Evolutionary conservation across 352 stramenopile species (phyloP).

Genomic region (Phytophthora pinifolia): DNA sequence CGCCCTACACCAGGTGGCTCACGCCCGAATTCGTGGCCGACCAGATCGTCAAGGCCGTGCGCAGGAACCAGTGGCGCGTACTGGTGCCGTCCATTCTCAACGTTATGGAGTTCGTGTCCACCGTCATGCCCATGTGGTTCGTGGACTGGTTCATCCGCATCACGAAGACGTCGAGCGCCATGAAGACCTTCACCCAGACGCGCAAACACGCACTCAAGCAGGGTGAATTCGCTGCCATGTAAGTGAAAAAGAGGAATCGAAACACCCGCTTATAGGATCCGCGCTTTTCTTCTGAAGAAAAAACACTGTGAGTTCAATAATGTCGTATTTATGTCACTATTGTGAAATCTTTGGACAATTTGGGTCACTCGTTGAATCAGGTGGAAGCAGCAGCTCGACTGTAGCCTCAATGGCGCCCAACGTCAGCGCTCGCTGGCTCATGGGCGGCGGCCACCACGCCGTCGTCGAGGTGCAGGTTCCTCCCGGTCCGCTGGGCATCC

Average conservation of each 20-base stretch:
- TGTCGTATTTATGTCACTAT: too few species aligned
- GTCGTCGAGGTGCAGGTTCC: conserved; percentile 49
- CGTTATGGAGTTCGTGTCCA: conserved; percentile 35
- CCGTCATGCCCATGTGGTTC: conserved; percentile 42
- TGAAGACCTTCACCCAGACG: conserved; percentile 56
- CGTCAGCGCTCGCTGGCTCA: conserved; percentile 16
- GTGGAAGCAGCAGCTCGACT: too few species aligned
- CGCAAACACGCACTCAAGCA: conserved; percentile 40
- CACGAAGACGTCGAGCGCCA: conserved; percentile 38
- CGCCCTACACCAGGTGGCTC: conserved; percentile 41
- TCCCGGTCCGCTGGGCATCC: conserved; percentile 54
- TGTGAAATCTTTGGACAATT: too few species aligned
- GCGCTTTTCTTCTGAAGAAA: too few species aligned
- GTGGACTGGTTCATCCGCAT: conserved; percentile 40
- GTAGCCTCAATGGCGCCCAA: conserved; percentile 6
- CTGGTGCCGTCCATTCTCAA: conserved; percentile 35
- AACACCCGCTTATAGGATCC: too few species aligned
- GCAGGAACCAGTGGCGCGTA: conserved; percentile 46
- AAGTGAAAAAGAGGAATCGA: too few species aligned
- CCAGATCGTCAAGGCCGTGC: conserved; percentile 47
- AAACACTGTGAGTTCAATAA: too few species aligned
- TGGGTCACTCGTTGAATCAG: too few species aligned
- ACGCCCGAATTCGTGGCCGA: conserved; percentile 48
- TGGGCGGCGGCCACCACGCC: neutral
- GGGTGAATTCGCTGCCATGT: neutral